Evolutionary conservation across 1,284 basidiomycete genomes (phyloP).

Genomic region (Cryptococcus jaspeensis): DNA sequence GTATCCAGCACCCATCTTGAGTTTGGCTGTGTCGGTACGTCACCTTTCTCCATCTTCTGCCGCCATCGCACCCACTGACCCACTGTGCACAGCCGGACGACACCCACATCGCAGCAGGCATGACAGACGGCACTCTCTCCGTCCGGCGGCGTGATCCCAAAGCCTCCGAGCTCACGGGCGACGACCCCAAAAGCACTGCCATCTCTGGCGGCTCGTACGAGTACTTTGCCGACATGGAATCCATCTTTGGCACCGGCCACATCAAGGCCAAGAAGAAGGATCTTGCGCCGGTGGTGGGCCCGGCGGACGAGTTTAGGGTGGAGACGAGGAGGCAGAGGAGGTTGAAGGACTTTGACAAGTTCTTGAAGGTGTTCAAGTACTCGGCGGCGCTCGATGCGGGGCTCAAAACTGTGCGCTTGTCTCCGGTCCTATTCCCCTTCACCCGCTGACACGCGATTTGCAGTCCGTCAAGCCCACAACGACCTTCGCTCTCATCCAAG

Average conservation of each 20-base stretch:
- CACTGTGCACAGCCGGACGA: slow-evolving; percentile 72
- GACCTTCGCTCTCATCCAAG: slow-evolving; percentile 88
- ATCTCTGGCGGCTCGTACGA: slow-evolving; percentile 67
- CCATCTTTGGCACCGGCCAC: slow-evolving; percentile 61
- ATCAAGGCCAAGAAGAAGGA: slow-evolving; percentile 59
- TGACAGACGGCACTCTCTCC: slow-evolving; percentile 94
- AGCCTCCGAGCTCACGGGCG: slow-evolving; percentile 59
- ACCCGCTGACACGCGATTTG: slow-evolving; percentile 48
- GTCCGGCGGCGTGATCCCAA: slow-evolving; percentile 79
- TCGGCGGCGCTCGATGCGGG: slow-evolving; percentile 89
- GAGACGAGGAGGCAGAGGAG: slow-evolving; percentile 71
- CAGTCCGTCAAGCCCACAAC: slow-evolving; percentile 69
- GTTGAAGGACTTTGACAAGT: slow-evolving; percentile 82
- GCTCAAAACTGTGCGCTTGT: slow-evolving; percentile 66
- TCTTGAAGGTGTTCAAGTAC: slow-evolving; percentile 92
- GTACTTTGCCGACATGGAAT: slow-evolving; percentile 64
- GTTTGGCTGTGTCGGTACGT: slow-evolving; percentile 82
- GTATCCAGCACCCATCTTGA: slow-evolving; percentile 89
- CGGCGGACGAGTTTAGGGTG: slow-evolving; percentile 70
- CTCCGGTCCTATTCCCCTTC: no score
- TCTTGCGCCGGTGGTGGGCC: slow-evolving; percentile 52
- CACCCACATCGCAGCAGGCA: slow-evolving; percentile 91
- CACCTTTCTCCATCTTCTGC: neutral
- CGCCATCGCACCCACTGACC: neutral
- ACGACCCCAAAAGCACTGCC: slow-evolving; percentile 54